Percentiles rank a stretch among this genome's conserved stretches.
phyloP scores from a whole-genome alignment of 164 flowering plant species.

The Protea cynaroides region DNA sequence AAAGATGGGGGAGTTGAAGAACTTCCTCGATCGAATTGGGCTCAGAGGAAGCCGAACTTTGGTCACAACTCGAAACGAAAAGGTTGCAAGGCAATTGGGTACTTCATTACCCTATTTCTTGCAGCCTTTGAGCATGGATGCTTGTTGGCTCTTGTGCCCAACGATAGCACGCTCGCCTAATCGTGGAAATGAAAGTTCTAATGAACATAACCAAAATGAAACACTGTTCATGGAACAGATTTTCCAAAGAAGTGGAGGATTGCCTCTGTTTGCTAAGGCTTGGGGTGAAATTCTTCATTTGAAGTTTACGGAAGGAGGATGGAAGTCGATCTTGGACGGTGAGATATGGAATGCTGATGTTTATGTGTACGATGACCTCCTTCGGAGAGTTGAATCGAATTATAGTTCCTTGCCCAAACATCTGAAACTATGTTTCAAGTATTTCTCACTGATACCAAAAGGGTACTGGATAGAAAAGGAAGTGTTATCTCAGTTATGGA shows the following conservation, averaged over 20 bases:
- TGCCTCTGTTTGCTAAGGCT: background rate
- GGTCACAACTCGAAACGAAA: background rate
- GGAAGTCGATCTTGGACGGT: background rate
- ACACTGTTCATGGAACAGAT: background rate
- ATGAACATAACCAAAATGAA: too few species aligned
- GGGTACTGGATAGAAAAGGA: background rate
- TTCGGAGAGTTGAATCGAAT: background rate
- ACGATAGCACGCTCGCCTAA: background rate
- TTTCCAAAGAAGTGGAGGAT: background rate
- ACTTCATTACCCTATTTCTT: background rate
- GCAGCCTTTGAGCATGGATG: background rate
- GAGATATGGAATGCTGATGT: background rate
- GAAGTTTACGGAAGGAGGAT: background rate
- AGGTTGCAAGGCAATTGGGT: background rate
- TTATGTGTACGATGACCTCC: background rate
- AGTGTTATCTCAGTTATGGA: background rate
- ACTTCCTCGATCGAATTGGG: background rate
- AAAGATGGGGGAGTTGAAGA: background rate
- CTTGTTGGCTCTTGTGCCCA: background rate
- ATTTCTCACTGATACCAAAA: background rate
- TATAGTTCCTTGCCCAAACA: background rate
- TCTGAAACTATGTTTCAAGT: background rate
- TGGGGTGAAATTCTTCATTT: background rate
- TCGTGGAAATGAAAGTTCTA: too few species aligned
- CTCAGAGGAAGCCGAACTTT: background rate